phyloP scores from a whole-genome alignment of 2,329 filamentous ascomycete genomes.

The Colletotrichum endophyticum region DNA sequence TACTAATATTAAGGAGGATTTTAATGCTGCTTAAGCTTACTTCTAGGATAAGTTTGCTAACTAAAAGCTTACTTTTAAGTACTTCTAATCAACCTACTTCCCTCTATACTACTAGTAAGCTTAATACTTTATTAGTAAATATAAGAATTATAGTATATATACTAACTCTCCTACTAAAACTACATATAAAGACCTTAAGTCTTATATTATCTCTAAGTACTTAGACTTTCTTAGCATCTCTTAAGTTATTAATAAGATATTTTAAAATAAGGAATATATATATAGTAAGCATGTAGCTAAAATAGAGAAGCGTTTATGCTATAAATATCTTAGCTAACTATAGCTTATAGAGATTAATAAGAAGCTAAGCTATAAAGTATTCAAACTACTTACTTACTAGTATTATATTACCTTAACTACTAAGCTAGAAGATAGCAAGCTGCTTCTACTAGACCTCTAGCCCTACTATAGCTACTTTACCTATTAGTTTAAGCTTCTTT shows the following conservation, averaged over 20 bases:
- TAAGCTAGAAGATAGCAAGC: not conserved
- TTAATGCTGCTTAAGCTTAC: not conserved
- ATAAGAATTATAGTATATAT: not conserved
- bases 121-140: not conserved
- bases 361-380: not conserved
- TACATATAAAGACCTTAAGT: not conserved
- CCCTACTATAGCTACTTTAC: not conserved
- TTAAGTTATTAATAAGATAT: not conserved
- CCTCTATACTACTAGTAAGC: not conserved
- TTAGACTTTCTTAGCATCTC: not conserved
- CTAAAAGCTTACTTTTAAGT: not conserved
- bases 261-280: not conserved
- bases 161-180: not conserved
- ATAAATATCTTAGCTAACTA: not conserved
- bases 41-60: not conserved
- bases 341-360: not conserved
- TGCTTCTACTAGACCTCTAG: not conserved
- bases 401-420: not conserved
- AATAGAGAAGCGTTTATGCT: not conserved
- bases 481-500: not conserved
- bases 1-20: not conserved
- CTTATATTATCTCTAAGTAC: not conserved
- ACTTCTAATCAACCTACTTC: not conserved
- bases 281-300: not conserved
- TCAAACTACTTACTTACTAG: not conserved